Evolutionary conservation across 2,329 filamentous ascomycete species (phyloP).

Genomic region (Aspergillus sp.): DNA sequence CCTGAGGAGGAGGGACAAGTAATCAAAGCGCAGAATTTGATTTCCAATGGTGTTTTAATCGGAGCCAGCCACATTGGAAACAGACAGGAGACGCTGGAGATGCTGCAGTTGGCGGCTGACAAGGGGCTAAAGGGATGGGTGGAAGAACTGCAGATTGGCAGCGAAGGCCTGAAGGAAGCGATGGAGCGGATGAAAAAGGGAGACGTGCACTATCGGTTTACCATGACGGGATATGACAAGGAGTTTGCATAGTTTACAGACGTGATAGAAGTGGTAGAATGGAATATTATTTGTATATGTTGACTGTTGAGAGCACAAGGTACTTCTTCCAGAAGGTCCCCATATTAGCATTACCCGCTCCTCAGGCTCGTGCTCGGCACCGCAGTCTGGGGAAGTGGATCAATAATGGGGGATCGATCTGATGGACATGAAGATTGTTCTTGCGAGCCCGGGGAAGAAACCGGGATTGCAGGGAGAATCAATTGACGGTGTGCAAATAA

Average conservation of each 20-base stretch:
- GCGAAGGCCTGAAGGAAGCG: slow-evolving; percentile 67
- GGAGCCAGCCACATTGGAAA: slow-evolving; percentile 70
- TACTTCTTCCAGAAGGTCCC: not conserved
- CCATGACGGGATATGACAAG: slow-evolving; percentile 54
- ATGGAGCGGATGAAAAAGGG: slow-evolving; percentile 69
- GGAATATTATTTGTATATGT: not conserved
- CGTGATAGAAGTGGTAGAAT: not conserved
- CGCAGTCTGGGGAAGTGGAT: slow-evolving; percentile 8
- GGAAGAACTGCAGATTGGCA: slow-evolving; percentile 69
- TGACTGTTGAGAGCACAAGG: not conserved
- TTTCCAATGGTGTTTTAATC: slow-evolving; percentile 70
- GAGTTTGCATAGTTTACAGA: slow-evolving; percentile 22
- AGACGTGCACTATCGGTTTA: slow-evolving; percentile 71
- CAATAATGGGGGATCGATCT: not conserved
- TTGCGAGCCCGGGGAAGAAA: no score
- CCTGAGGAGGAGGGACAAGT: slow-evolving; percentile 72
- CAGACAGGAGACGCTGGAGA: slow-evolving; percentile 67
- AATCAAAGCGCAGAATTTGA: slow-evolving; percentile 72
- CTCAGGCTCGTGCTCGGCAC: not conserved
- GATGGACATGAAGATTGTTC: not conserved
- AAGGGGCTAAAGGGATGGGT: slow-evolving; percentile 70
- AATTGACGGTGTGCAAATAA: no score
- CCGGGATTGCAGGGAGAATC: not conserved
- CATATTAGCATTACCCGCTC: not conserved
- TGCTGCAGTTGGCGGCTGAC: slow-evolving; percentile 70